Evolutionary conservation across 345 rosid genomes (phyloP).

Genomic region (Eucalyptus pauciflora): DNA sequence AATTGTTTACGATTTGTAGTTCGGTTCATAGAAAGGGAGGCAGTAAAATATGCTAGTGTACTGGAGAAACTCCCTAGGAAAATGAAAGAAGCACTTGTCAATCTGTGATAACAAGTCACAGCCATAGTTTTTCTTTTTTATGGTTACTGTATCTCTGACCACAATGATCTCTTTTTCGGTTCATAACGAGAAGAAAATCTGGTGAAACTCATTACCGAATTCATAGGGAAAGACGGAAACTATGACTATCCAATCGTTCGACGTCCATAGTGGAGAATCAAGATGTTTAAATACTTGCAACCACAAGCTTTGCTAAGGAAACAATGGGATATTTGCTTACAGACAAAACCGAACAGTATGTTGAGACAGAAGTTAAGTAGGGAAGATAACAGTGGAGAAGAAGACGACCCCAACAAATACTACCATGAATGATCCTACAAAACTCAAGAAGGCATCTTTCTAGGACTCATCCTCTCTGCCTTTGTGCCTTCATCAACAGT

Average conservation of each 20-base stretch:
- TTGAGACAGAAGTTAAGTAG: not conserved
- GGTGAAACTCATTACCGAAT: not conserved
- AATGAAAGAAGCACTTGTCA: not conserved
- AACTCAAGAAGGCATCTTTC: not conserved
- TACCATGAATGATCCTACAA: not conserved
- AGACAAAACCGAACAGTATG: not conserved
- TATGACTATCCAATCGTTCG: slow-evolving; percentile 9
- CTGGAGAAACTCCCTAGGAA: not conserved
- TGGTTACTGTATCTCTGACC: too few species aligned
- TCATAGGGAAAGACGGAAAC: not conserved
- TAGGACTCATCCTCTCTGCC: not conserved
- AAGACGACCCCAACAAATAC: not conserved
- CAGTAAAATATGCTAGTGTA: not conserved
- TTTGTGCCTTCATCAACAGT: not conserved
- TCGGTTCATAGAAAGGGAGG: not conserved
- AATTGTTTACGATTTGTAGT: too few species aligned
- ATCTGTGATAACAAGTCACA: not conserved
- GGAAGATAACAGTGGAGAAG: not conserved
- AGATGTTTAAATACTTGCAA: slow-evolving; percentile 21
- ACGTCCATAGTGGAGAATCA: slow-evolving; percentile 40
- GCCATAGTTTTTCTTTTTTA: not conserved
- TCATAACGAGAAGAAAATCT: not conserved
- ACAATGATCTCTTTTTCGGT: too few species aligned
- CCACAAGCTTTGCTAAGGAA: not conserved
- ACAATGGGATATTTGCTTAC: not conserved